Percentiles rank a stretch among this genome's conserved stretches.
Evolutionary conservation across 78 protist species (phyloP).

Genomic region (Planoprotostelium fungivorum): DNA sequence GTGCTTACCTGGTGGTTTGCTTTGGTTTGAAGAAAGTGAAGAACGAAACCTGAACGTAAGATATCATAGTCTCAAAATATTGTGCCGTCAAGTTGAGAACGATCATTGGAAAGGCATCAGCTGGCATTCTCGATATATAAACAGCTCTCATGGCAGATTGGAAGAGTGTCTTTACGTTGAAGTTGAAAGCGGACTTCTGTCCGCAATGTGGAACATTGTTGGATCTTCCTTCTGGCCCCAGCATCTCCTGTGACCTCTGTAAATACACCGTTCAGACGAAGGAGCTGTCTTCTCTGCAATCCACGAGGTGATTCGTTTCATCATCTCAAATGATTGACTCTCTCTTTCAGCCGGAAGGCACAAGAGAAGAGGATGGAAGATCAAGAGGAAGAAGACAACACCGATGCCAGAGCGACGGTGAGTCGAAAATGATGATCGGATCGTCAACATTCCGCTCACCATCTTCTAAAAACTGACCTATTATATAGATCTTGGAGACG

Average conservation of each 20-base stretch:
- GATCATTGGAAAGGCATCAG: no score
- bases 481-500: conserved; percentile 25
- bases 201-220: conserved; percentile 38
- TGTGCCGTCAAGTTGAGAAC: no score
- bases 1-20: no score
- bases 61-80: no score
- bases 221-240: conserved; percentile 15
- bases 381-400: conserved; percentile 34
- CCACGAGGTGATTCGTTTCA: not conserved
- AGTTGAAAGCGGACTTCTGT: conserved; percentile 54
- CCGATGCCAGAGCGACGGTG: conserved; percentile 23
- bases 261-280: conserved; percentile 15
- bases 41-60: no score
- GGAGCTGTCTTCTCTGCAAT: not conserved
- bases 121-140: no score
- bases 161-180: not conserved
- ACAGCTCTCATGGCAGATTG: no score
- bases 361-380: conserved; percentile 23
- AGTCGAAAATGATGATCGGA: not conserved
- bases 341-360: conserved; percentile 24
- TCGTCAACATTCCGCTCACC: not conserved
- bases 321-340: not conserved
- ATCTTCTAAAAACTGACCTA: not conserved
- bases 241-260: conserved; percentile 4
- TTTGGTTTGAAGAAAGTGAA: no score